phyloP scores from a whole-genome alignment of 106 monocot genomes.

The Platanthera zijinensis region DNA sequence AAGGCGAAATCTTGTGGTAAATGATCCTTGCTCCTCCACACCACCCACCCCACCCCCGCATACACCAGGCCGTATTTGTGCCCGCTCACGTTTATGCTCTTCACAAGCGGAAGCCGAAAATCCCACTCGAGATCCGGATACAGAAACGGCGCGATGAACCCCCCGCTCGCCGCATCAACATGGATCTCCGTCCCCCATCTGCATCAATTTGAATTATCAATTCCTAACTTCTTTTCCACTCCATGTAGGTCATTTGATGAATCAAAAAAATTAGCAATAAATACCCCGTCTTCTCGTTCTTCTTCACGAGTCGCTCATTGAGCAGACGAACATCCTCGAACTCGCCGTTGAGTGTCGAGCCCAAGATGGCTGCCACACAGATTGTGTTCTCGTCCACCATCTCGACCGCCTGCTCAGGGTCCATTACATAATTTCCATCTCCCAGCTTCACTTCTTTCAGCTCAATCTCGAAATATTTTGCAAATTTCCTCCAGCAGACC shows the following conservation, averaged over 20 bases:
- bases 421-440: conserved; percentile 66
- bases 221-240: background rate
- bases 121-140: conserved; percentile 94
- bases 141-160: conserved; percentile 84
- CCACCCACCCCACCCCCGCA: conserved; percentile 76
- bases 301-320: conserved; percentile 40
- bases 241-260: background rate
- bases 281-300: conserved; percentile 55
- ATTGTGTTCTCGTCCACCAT: conserved; percentile 72
- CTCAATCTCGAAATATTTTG: conserved; percentile 64
- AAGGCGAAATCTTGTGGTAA: conserved; percentile 90
- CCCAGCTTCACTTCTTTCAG: conserved; percentile 56
- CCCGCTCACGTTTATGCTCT: conserved; percentile 95
- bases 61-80: conserved; percentile 96
- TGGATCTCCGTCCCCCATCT: conserved; percentile 88
- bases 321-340: conserved; percentile 69
- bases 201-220: background rate
- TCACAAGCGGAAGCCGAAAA: conserved; percentile 77
- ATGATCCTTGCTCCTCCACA: conserved; percentile 93
- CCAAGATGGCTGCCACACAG: conserved; percentile 66
- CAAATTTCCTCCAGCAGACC: conserved; percentile 77
- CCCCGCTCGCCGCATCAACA: conserved; percentile 92
- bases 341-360: conserved; percentile 64
- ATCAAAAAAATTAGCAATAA: background rate
- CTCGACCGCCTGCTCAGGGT: conserved; percentile 56